Base-by-base conservation (phyloP, 768 basidiomycete genomes). In the Thelephora ganbajun region DNA sequence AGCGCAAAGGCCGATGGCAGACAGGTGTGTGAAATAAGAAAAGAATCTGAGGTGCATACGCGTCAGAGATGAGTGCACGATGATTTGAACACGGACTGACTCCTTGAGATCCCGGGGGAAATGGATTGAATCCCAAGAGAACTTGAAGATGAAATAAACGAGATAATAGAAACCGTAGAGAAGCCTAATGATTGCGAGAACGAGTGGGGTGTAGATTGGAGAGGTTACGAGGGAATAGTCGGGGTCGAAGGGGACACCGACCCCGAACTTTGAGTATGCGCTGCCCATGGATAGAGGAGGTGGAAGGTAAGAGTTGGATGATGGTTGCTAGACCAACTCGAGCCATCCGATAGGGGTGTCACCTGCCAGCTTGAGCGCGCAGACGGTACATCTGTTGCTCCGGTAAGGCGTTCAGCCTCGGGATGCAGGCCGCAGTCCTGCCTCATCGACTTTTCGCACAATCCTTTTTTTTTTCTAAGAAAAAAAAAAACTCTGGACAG, bases 11-110 rank as follows among this genome's bases (percentile, higher is more conserved):
- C 83, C 83, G 34, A 75, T 73, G 49, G 75, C 80, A 0, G 76
- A 70, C 1, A 83, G 68, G 49, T 74, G 54, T 0, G 81, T 83
- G 59, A 83, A 83, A 61, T 77, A 83, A 6, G 74, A 72, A 53
- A 79, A 70, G 63, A 64, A 80, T 16, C 80, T 82, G 56, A 3
- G 33, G 0, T n/a, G n/a, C n/a, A n/a, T n/a, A n/a, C n/a, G n/a
- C n/a, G n/a, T n/a, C n/a, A n/a, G n/a, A n/a, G 22, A 30, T 43
- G 46, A 35, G 6, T 33, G 37, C 53, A n/a, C n/a, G n/a, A n/a
- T n/a, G 30, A 35, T 44, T 45, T 49, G 44, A 30, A 46, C 44
- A 47, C 20, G 18, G 39, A 6, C 36, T 1, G n/a, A 49, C 48
- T 26, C 5, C 12, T 42, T 22, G 18, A 46, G 36, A 20, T 43